These are phyloP conservation scores for Spiromastix sp. DNA, from an alignment of 2,329 filamentous ascomycete species.

Conservation along the genomic window DNA sequence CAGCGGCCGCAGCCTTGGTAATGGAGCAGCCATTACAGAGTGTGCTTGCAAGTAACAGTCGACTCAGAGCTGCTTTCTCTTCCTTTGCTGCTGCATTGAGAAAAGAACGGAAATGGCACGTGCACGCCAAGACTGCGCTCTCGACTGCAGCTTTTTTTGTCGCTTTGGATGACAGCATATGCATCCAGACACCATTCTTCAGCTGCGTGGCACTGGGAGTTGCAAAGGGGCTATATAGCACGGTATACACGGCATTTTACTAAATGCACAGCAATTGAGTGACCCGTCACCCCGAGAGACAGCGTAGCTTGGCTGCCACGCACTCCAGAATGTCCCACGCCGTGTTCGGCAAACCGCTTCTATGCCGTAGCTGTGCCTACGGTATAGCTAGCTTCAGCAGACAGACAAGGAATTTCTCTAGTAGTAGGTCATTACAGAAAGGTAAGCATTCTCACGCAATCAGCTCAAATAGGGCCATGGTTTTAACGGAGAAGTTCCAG, in stretches of 20 bases:
- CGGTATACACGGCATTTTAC: no score
- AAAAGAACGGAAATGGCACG: conserved; percentile 9
- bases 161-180: neutral
- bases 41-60: conserved; percentile 14
- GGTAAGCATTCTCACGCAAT: conserved; percentile 21
- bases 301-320: no score
- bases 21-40: conserved; percentile 46
- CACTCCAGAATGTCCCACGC: conserved; percentile 28
- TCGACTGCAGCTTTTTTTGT: conserved; percentile 1
- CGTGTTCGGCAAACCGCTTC: conserved; percentile 27
- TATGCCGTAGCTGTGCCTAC: conserved; percentile 25
- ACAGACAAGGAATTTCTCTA: conserved; percentile 17
- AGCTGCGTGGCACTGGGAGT: no score
- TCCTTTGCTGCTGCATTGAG: neutral
- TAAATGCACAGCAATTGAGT: no score
- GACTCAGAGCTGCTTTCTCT: neutral
- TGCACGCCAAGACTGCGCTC: conserved; percentile 11
- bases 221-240: no score
- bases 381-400: conserved; percentile 17
- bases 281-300: no score
- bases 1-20: conserved; percentile 54
- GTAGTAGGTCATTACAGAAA: conserved; percentile 22
- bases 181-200: no score
- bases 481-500: neutral
- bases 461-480: no score